Evolutionary conservation across 2,329 filamentous ascomycete species (phyloP), one percentile per base, ranked within the genome.

Genomic region (Orbilia javanica): DNA sequence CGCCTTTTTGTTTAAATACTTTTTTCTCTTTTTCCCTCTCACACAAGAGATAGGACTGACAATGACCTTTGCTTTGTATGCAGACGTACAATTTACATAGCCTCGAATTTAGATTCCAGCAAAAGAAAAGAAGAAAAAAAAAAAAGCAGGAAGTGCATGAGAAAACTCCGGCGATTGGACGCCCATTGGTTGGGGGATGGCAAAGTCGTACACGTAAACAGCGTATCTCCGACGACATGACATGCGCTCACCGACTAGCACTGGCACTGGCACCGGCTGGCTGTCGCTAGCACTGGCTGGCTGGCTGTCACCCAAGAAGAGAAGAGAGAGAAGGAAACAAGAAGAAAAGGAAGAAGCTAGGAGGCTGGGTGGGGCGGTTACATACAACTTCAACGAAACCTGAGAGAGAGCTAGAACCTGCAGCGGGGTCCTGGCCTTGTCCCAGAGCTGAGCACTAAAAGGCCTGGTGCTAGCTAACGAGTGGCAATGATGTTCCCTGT

Each of bases 361-460:
- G 68, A 65, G 69, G 68, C 68, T 72, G 60, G 69, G 69, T 52
- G 48, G 60, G 60, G 57, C 57, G 42, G 27, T 8, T 55, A 55
- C 52, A 55, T 34, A 34, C 52, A 57, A 8, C 36, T 39, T 39
- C 18, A 22, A 44, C 15, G 39, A n/a, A 46, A 44, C n/a, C n/a
- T n/a, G 39, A 20, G 39, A 46, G 13, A 50, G 18, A 50, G 2
- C 25, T n/a, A 25, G 20, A 22, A 50, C 18, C 10, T 50, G 46
- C 22, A 31, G 50, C 27, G 50, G 25, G 27, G 50, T 29, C 7
- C 5, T 1, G 8, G 39, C 29, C 29, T 60, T 20, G 15, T 18
- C 2, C n/a, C n/a, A n/a, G n/a, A n/a, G n/a, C n/a, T n/a, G n/a
- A n/a, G n/a, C n/a, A n/a, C n/a, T n/a, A n/a, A n/a, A n/a, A n/a